Conservation (phyloP, 208 protist genomes). For the Trypanosoma conorhini region DNA sequence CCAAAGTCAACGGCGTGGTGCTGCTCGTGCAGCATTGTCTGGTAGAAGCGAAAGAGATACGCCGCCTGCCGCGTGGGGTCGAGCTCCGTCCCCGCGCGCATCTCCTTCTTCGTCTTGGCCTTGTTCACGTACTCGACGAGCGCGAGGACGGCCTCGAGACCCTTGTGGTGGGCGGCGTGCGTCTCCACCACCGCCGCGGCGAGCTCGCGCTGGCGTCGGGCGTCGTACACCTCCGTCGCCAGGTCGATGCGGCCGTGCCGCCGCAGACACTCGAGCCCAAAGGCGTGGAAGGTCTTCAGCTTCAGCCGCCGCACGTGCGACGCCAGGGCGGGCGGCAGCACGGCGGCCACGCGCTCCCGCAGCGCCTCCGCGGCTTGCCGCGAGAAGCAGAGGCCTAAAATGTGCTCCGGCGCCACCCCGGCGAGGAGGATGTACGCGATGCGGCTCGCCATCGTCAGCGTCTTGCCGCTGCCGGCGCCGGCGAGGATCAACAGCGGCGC, state of each 20-base stretch:
- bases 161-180: conserved; percentile 50
- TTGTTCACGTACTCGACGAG: conserved; percentile 71
- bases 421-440: conserved; percentile 60
- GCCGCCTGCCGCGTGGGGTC: conserved; percentile 57
- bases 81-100: conserved; percentile 34
- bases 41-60: conserved; percentile 75
- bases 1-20: conserved; percentile 82
- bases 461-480: conserved; percentile 89
- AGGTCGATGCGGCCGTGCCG: conserved; percentile 51
- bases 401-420: conserved; percentile 51
- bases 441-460: conserved; percentile 82
- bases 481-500: conserved; percentile 65
- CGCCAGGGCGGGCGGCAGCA: conserved; percentile 34
- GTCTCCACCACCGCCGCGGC: conserved; percentile 54
- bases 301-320: conserved; percentile 37
- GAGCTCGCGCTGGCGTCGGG: conserved; percentile 49
- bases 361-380: conserved; percentile 80
- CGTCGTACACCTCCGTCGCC: conserved; percentile 63
- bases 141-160: conserved; percentile 51
- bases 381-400: conserved; percentile 88
- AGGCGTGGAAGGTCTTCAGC: conserved; percentile 85
- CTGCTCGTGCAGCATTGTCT: conserved; percentile 66
- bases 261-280: conserved; percentile 81
- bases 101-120: conserved; percentile 62
- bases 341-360: conserved; percentile 52